Base-by-base conservation (phyloP, 371 early-diverging fungal species). In the Globomyces sp. region DNA sequence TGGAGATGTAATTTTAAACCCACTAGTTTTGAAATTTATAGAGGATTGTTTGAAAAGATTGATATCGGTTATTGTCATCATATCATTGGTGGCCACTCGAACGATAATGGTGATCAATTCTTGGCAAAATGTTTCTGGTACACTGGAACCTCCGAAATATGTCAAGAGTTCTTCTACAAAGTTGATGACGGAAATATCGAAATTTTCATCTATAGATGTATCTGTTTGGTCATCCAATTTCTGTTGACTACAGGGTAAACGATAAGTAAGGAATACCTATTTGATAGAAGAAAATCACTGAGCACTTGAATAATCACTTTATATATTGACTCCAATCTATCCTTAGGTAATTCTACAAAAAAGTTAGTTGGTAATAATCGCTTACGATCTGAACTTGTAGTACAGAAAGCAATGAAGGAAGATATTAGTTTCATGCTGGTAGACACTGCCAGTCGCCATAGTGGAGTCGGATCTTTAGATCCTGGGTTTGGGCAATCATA, bases 401-500 rank as follows among this genome's bases (percentile, higher is more conserved):
- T 39, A 40, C 43, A 37, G 52, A 24, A 24, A 24, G 24, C 24
- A 24, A 24, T 24, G 24, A 24, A 24, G 24, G 24, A 47, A n/a
- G 41, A 90, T 71, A 6, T 89, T 75, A 55, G 34, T 11, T 87
- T 85, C 65, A 90, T 70, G n/a, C 84, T 76, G 0, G 87, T 82
- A n/a, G 71, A 83, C 0, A 89, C 89, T 4, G 90, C 91, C 2
- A 74, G 55, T 67, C 88, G 86, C 91, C 91, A 92, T 3, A 92
- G 71, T 42, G 91, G 91, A 3, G 86, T 85, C 50, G 88, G 85
- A 44, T 92, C 89, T 43, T 90, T 88, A 52, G 80, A 83, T 46
- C 82, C 88, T 1, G 89, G 85, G 6, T 83, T 77, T 3, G 91
- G 93, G 57, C 93, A 90, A 53, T 86, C 86, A 61, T 90, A 90